Evolutionary conservation across 352 stramenopile genomes (phyloP).

Genomic region (Globisporangium abappressorium): DNA sequence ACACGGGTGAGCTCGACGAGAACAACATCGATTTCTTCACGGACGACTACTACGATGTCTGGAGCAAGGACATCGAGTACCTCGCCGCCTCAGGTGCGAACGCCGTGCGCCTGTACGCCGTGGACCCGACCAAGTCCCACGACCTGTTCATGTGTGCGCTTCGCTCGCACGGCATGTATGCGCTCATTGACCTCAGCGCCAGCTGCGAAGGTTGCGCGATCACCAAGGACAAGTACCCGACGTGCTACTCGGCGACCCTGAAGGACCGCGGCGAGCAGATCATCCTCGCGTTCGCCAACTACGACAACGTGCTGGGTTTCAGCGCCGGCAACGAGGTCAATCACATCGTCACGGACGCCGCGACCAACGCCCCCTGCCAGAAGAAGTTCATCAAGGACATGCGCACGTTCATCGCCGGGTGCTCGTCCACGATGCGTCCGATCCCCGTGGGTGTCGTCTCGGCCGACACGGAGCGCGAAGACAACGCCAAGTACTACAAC

Average conservation of each 20-base stretch:
- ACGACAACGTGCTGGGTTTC: conserved; percentile 82
- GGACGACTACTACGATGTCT: conserved; percentile 67
- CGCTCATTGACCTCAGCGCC: conserved; percentile 56
- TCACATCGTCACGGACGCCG: conserved; percentile 37
- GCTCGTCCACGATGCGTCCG: conserved; percentile 43
- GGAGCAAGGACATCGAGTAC: conserved; percentile 60
- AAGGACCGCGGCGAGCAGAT: conserved; percentile 75
- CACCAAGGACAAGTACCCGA: conserved; percentile 42
- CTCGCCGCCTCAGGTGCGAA: conserved; percentile 69
- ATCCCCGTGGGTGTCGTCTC: conserved; percentile 79
- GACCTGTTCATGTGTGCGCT: conserved; percentile 87
- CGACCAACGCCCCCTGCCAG: conserved; percentile 74
- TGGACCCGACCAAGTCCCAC: conserved; percentile 80
- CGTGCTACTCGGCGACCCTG: conserved; percentile 53
- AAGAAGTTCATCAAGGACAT: conserved; percentile 90
- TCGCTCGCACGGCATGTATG: conserved; percentile 71
- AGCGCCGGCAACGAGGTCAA: conserved; percentile 85
- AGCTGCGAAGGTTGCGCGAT: conserved; percentile 56
- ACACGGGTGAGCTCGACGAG: conserved; percentile 53
- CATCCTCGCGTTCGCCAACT: conserved; percentile 79
- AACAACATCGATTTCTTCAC: conserved; percentile 88
- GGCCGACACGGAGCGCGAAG: conserved; percentile 57
- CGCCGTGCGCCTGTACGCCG: conserved; percentile 76
- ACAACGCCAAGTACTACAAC: conserved; percentile 85
- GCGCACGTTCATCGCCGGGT: conserved; percentile 59